Evolutionary conservation across 2,329 filamentous ascomycete species (phyloP), one percentile per base, ranked within the genome.

Genomic region (Diaporthe ampelina): DNA sequence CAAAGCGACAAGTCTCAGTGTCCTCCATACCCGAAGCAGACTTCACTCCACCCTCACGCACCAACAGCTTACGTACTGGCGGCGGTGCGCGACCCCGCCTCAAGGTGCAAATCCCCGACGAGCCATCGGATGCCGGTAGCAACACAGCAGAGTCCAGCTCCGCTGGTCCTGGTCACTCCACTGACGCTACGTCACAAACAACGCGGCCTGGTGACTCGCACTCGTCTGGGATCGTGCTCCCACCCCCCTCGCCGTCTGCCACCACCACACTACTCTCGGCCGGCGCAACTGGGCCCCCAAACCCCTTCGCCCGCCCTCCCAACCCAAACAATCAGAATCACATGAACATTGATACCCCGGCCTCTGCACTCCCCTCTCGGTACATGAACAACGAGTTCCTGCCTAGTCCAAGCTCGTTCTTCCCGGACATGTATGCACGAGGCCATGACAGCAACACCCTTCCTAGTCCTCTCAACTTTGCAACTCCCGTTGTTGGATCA

Each of bases 21-120:
- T 90, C 93, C 1, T 92, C 91, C 1, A 87, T 92, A 40, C 89
- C 93, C 0, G 92, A 94, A 50, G 90, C 84, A 0, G 83, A 86
- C 0, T 90, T 94, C 77, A 90, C 91, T 13, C 93, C 94, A 9
- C 94, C 94, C 0, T 92, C 92, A 26, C 90, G 94, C 50, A 92
- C 94, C n/a, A 95, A 94, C 80, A 97, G 94, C 77, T 85, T 93
- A 74, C 91, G 93, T 77, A 85, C 90, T 15, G 91, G 90, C 72
- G 91, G 91, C 11, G 92, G 77, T 0, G 61, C 94, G 79, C 90
- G 95, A 72, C 97, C 97, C 3, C 91, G 94, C 70, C 87, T 99
- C 61, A 98, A 94, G 78, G 95, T 99, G 6, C 95, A 98, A 81
- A 99, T 99, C 79, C 97, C 97, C 0, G 96, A 95, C 77, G 97